Evolutionary conservation across 164 flowering plant species (phyloP).

Genomic region (Taxillus chinensis): DNA sequence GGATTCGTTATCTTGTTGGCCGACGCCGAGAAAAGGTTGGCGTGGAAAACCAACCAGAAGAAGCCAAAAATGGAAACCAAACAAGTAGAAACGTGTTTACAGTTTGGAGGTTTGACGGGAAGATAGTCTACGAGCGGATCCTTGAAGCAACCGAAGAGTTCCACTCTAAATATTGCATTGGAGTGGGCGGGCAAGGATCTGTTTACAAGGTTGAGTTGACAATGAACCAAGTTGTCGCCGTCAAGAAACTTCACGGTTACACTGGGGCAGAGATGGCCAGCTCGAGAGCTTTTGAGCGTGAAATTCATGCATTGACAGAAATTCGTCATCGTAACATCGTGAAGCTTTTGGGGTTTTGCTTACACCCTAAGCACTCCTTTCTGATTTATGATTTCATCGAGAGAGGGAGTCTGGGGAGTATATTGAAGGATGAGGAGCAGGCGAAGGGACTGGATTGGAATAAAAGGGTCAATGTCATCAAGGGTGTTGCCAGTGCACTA

Average conservation of each 20-base stretch:
- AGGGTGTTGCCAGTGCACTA: not conserved
- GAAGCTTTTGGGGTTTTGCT: not conserved
- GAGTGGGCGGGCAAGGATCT: not conserved
- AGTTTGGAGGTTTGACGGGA: not conserved
- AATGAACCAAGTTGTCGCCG: not conserved
- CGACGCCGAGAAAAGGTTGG: not conserved
- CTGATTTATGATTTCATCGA: not conserved
- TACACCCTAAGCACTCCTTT: not conserved
- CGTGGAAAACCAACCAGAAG: not conserved
- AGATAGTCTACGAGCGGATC: not conserved
- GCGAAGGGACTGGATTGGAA: not conserved
- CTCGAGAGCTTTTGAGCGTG: not conserved
- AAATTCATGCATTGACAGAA: not conserved
- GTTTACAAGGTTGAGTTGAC: not conserved
- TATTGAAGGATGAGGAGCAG: not conserved
- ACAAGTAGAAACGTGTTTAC: not conserved
- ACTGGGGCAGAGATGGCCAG: not conserved
- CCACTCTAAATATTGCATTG: not conserved
- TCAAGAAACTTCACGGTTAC: not conserved
- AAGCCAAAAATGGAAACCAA: not conserved
- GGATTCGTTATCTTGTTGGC: not conserved
- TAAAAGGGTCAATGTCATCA: not conserved
- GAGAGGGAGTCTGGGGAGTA: not conserved
- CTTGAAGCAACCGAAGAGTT: not conserved
- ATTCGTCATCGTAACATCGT: not conserved